A percentile compares a stretch with the other conserved stretches of the same genome.
These are phyloP conservation scores for Apiospora arundinis DNA, from an alignment of 2,329 filamentous ascomycete genomes.

Conservation along the genomic window DNA sequence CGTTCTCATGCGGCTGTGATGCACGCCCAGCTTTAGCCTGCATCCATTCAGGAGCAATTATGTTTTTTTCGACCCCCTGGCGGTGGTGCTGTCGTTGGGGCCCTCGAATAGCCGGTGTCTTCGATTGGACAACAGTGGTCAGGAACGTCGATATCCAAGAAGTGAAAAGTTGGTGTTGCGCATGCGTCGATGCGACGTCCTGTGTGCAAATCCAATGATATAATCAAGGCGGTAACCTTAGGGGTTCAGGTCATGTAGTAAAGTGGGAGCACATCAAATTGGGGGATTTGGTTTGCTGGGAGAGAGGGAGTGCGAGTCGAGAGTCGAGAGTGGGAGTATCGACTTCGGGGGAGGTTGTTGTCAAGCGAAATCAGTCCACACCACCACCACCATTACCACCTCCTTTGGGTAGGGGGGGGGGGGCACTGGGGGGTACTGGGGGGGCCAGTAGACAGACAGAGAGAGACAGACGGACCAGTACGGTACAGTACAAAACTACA, in stretches of 20 bases:
- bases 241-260: background rate
- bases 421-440: background rate
- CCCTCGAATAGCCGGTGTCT: constrained; percentile 9
- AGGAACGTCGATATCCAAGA: constrained; percentile 15
- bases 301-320: constrained; percentile 10
- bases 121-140: constrained; percentile 6
- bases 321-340: constrained; percentile 10
- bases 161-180: background rate
- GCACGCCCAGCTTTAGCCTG: constrained; percentile 22
- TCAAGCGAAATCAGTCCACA: constrained; percentile 18
- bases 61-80: background rate
- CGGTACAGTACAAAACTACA: background rate
- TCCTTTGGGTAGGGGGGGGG: constrained; percentile 12
- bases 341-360: constrained; percentile 1
- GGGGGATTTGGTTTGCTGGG: background rate
- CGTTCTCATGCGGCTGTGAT: constrained; percentile 22
- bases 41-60: constrained; percentile 21
- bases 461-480: background rate
- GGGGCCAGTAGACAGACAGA: no score
- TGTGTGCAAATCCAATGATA: background rate
- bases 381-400: background rate
- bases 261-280: background rate
- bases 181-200: constrained; percentile 1
- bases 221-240: background rate
- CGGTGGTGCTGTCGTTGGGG: constrained; percentile 7